Evolutionary conservation across 495 filamentous ascomycete species (phyloP).

Genomic region (Penicillium paxilli): DNA sequence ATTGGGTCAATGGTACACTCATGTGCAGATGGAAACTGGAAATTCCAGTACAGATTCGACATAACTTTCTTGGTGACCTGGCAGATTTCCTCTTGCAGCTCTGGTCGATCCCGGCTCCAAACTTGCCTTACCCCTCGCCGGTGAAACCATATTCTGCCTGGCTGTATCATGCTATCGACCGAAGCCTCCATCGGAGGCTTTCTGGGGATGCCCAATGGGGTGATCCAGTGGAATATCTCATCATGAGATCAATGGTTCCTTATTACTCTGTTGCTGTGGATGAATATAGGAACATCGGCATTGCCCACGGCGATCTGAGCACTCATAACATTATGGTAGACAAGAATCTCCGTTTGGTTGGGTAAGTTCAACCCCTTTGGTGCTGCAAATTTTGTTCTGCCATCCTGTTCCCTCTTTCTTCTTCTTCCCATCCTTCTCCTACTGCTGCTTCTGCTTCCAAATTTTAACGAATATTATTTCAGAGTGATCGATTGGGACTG

Average conservation of each 20-base stretch:
- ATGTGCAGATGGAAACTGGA: not conserved
- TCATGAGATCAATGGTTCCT: constrained; percentile 1
- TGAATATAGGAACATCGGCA: not conserved
- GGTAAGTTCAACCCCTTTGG: not conserved
- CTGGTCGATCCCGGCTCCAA: not conserved
- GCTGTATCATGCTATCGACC: not conserved
- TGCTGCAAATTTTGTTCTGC: not conserved
- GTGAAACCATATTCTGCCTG: not conserved
- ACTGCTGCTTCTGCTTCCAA: too few relatives aligned
- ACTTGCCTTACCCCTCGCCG: not conserved
- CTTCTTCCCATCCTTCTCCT: too few relatives aligned
- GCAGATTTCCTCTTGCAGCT: not conserved
- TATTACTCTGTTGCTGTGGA: not conserved
- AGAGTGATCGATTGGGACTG: constrained; percentile 1
- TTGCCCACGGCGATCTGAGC: not conserved
- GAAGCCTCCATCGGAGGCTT: not conserved
- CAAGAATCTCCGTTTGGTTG: not conserved
- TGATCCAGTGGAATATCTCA: not conserved
- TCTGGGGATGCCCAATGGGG: not conserved
- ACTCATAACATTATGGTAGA: not conserved
- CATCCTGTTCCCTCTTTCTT: not conserved
- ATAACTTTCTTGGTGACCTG: not conserved
- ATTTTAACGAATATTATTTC: not conserved
- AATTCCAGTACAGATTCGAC: not conserved
- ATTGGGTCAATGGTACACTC: not conserved